These are phyloP conservation scores for Piloderma croceum DNA, from an alignment of 768 basidiomycete genomes.

Conservation along the genomic window DNA sequence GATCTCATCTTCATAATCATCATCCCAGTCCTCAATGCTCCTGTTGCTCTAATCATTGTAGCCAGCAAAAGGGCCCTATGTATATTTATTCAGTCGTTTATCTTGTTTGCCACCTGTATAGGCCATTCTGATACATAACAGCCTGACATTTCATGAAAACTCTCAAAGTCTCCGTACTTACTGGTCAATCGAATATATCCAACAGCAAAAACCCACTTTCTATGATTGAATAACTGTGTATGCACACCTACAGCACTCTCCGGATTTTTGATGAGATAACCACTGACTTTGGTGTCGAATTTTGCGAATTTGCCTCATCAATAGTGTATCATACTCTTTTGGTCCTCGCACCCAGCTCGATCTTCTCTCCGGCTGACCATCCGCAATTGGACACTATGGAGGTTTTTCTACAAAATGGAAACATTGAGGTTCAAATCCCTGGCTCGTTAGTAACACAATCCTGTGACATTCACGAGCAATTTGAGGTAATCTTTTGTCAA, in stretches of 20 bases:
- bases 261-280: too few relatives aligned
- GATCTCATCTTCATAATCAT: too few relatives aligned
- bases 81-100: too few relatives aligned
- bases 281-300: too few relatives aligned
- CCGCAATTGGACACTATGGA: conserved; percentile 82
- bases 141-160: too few relatives aligned
- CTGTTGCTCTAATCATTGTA: too few relatives aligned
- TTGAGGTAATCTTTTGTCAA: conserved; percentile 74
- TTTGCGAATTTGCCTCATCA: conserved; percentile 58
- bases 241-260: too few relatives aligned
- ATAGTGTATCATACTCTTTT: conserved; percentile 72
- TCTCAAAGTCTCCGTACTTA: conserved; percentile 76
- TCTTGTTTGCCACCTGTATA: too few relatives aligned
- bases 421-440: conserved; percentile 84
- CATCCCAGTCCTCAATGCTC: too few relatives aligned
- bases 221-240: too few relatives aligned
- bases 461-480: conserved; percentile 58
- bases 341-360: conserved; percentile 69
- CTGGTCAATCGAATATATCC: conserved; percentile 78
- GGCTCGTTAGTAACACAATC: conserved; percentile 62
- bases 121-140: too few relatives aligned
- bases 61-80: too few relatives aligned
- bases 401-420: conserved; percentile 84
- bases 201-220: conserved; percentile 68
- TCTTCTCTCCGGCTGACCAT: conserved; percentile 56